Conservation (phyloP, 2,329 filamentous ascomycete species). For the Fusarium oligoseptatum region DNA sequence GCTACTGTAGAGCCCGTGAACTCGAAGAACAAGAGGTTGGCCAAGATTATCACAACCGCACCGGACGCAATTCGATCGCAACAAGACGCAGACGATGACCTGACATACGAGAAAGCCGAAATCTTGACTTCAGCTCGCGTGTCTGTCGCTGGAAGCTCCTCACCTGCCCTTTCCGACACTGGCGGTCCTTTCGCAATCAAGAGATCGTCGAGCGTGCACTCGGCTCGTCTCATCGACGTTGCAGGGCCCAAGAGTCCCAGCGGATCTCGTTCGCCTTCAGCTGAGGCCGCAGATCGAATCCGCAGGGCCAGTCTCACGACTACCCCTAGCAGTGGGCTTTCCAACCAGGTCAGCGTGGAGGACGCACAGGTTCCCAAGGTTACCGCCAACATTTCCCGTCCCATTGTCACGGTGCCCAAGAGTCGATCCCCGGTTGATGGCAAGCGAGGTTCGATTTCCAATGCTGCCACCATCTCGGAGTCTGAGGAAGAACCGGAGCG, state of each 20-base stretch:
- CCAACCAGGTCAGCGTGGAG: constrained; percentile 52
- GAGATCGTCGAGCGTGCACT: constrained; percentile 64
- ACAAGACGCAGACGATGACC: constrained; percentile 54
- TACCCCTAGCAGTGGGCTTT: constrained; percentile 55
- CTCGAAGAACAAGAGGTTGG: constrained; percentile 39
- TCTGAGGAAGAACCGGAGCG: constrained; percentile 54
- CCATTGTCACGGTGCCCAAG: constrained; percentile 38
- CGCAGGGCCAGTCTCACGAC: constrained; percentile 54
- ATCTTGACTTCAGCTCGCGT: constrained; percentile 69
- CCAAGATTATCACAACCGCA: constrained; percentile 42
- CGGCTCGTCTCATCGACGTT: constrained; percentile 71
- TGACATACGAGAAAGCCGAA: constrained; percentile 68
- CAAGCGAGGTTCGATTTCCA: constrained; percentile 46
- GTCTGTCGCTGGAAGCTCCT: constrained; percentile 66
- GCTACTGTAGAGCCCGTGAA: constrained; percentile 18
- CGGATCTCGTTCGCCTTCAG: constrained; percentile 63
- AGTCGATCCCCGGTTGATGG: constrained; percentile 52
- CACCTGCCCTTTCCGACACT: constrained; percentile 63
- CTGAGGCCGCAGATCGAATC: constrained; percentile 59
- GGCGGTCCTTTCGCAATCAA: constrained; percentile 55
- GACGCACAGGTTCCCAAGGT: constrained; percentile 53
- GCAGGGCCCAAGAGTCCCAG: constrained; percentile 64
- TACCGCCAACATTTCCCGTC: constrained; percentile 40
- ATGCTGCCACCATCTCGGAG: constrained; percentile 58
- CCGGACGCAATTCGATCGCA: constrained; percentile 22